Base-by-base conservation (phyloP, 192 early-diverging fungal genomes). In the Coemansia interrupta region DNA sequence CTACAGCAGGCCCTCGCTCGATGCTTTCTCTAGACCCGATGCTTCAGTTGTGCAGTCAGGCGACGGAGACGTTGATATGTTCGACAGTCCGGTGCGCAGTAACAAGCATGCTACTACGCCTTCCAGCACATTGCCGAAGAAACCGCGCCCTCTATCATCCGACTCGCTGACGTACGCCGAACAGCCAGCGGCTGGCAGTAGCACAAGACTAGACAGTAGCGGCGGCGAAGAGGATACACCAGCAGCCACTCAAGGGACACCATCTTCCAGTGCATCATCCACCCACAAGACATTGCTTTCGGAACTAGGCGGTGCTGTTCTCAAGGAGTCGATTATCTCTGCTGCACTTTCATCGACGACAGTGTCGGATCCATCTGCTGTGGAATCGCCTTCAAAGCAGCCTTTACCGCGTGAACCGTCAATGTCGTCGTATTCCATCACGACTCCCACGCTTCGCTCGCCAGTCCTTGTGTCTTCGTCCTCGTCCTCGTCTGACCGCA, bases 131-230 rank as follows among this genome's bases (percentile, higher is more conserved):
- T 46, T 49, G 32, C 47, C 56, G 32, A 67, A 50, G 26, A 59
- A 58, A 40, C 48, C 60, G 30, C 71, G 64, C 13, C 64, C 71
- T 24, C n/a, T 50, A 18, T 74, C 72, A 28, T 44, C 52, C 10
- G 70, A 73, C 54, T 73, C 64, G 26, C 53, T 67, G 32, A 66
- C 63, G 11, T 63, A 60, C 24, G 40, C 64, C 57, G 66, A 64
- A 23, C 40, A 63, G 24, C 66, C 47, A 55, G 61, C 55, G 43
- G 26, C 40, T 4, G 10, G 50, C 72, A 74, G 72, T 74, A 68
- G 48, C 48, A 14, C 10, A 5, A 19, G 57, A 40, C 54, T 61
- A 17, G 56, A 54, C 72, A 63, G 72, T 64, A 74, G 62, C 54
- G 42, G 30, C 13, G 53, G 54, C 26, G 56, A 54, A 41, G 20